Percentiles rank a stretch among this genome's conserved stretches.
Conservation (phyloP, 257 asterid genomes). For the Ballota nigra region DNA sequence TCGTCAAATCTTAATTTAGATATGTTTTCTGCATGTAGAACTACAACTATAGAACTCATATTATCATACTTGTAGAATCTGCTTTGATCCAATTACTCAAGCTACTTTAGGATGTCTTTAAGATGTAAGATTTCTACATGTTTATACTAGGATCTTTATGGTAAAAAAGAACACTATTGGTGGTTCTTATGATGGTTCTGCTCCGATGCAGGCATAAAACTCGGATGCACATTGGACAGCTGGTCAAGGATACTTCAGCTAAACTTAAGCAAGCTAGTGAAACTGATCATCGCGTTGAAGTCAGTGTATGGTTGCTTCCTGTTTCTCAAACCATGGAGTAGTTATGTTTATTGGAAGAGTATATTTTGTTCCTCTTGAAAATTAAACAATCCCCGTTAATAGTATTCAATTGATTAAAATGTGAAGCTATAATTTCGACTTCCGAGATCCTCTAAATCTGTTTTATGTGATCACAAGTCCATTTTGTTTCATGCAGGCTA, state of each 20-base stretch:
- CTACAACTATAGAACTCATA: background rate
- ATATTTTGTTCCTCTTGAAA: background rate
- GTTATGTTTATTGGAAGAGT: background rate
- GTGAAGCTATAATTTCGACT: background rate
- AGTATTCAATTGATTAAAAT: background rate
- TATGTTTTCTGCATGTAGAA: background rate
- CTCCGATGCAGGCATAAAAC: conserved; percentile 70
- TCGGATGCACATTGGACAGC: conserved; percentile 68
- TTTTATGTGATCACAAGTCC: background rate
- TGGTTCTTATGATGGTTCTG: conserved; percentile 23
- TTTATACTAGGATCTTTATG: background rate
- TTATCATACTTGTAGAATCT: background rate
- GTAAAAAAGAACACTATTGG: background rate
- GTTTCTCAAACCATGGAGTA: conserved; percentile 1
- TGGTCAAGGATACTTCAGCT: conserved; percentile 81
- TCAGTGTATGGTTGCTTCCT: conserved; percentile 53
- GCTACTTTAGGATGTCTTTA: conserved; percentile 14
- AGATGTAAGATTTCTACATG: background rate
- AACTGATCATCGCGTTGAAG: conserved; percentile 61
- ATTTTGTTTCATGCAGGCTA: conserved; percentile 47
- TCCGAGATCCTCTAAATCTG: conserved; percentile 12
- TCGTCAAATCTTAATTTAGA: background rate
- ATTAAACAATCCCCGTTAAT: background rate
- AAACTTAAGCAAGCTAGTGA: conserved; percentile 90
- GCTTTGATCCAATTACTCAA: background rate